Conservation (phyloP, 495 filamentous ascomycete species). For the Podospora australis region DNA sequence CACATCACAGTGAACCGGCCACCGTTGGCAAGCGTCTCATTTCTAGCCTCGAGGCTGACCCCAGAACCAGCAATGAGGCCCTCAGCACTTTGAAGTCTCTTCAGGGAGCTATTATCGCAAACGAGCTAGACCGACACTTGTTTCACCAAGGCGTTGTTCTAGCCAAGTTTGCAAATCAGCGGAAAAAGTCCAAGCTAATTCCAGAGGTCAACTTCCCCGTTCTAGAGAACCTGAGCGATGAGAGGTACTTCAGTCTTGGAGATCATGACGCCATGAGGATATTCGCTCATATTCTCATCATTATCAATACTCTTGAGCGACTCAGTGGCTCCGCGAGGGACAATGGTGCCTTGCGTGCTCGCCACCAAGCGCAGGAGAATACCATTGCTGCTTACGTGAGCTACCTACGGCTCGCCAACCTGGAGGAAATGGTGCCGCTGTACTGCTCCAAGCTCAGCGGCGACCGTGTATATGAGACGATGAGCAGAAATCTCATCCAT, state of each 20-base stretch:
- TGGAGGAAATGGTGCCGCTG: conserved; percentile 71
- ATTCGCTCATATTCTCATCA: conserved; percentile 52
- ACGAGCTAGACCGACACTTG: conserved; percentile 50
- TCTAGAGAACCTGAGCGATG: conserved; percentile 25
- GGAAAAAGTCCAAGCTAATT: conserved; percentile 44
- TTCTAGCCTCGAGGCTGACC: conserved; percentile 41
- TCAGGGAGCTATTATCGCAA: conserved; percentile 58
- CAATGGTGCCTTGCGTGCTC: conserved; percentile 15
- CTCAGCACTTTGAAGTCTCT: conserved; percentile 55
- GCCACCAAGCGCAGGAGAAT: conserved; percentile 46
- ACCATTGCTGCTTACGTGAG: conserved; percentile 77
- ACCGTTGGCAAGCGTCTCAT: conserved; percentile 46
- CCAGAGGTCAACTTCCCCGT: conserved; percentile 24
- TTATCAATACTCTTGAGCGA: conserved; percentile 43
- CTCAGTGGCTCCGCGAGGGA: conserved; percentile 40
- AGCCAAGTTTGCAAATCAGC: conserved; percentile 45
- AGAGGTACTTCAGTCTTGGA: conserved; percentile 41
- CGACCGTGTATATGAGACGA: conserved; percentile 38
- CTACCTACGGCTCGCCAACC: conserved; percentile 59
- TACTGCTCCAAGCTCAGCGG: conserved; percentile 73
- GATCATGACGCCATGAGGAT: conserved; percentile 56
- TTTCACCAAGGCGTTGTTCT: conserved; percentile 54
- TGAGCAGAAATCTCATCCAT: conserved; percentile 53
- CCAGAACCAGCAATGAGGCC: conserved; percentile 42
- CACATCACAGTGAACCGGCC: conserved; percentile 46